Evolutionary conservation across 2,329 filamentous ascomycete genomes (phyloP), one percentile per base, ranked within the genome.

Genomic region (Colletotrichum graminicola): DNA sequence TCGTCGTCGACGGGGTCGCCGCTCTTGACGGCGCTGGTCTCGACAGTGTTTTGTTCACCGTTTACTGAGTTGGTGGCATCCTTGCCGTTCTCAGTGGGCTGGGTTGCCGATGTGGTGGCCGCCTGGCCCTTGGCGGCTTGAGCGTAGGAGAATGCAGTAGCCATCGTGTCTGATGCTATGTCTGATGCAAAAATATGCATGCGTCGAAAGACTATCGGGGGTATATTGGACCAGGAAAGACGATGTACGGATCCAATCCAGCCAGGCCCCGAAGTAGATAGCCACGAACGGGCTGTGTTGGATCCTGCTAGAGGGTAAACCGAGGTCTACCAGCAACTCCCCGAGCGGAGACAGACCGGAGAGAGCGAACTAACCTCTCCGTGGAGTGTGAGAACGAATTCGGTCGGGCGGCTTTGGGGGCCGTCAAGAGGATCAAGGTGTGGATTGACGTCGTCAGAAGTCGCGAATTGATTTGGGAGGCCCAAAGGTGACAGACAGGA

Each of bases 121-220:
- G 88, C 84, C 77, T 92, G 89, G 78, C 95, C 94, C 82, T 96
- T 96, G 72, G 95, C 95, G 79, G 95, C 95, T 87, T 97, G 94
- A 77, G 95, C 95, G 82, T 98, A 98, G 72, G 95, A 98, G 80
- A 98, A 97, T 43, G 89, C 77, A 70, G 82, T 81, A 74, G 87
- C 87, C 88, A 89, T 90, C 61, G 76, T 77, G 76, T 76, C 73
- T 67, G 63, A 65, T 52, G 65, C 41, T 56, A 63, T 39, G 51
- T 62, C 54, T 67, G 72, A 51, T 61, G 54, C 64, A 66, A 23
- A 49, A 43, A 73, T 72, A 62, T 71, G 55, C 73, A 74, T 68
- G 71, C 67, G 49, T 71, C 45, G 26, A 60, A 65, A 59, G 43
- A 65, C 54, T 63, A 55, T 63, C 51, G 49, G 39, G 68, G 66